These are phyloP conservation scores for Tolypocladium sp. DNA, from an alignment of 2,329 filamentous ascomycete genomes.

Conservation along the genomic window DNA sequence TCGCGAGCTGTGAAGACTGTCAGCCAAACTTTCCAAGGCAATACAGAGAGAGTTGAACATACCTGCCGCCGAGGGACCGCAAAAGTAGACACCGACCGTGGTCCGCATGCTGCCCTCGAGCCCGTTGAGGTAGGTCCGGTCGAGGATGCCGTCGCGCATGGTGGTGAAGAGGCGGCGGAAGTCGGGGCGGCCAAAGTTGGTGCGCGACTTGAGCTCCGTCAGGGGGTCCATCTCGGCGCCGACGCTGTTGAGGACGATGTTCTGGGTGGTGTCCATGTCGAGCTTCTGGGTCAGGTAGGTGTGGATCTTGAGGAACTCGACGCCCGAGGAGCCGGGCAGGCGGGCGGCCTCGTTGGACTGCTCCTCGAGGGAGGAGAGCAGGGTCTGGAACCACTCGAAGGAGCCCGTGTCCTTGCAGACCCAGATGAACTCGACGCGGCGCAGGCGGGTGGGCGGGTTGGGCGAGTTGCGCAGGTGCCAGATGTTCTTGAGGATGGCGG, in stretches of 20 bases:
- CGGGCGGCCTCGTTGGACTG: constrained; percentile 67
- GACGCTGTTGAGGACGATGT: constrained; percentile 94
- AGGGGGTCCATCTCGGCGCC: constrained; percentile 81
- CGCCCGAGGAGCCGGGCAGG: constrained; percentile 55
- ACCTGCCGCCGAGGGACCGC: constrained; percentile 70
- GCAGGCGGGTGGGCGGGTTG: constrained; percentile 80
- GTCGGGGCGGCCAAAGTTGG: constrained; percentile 91
- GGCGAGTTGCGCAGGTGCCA: constrained; percentile 90
- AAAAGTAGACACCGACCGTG: constrained; percentile 96
- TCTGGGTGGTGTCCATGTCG: constrained; percentile 85
- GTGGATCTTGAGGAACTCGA: constrained; percentile 93
- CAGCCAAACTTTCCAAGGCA: too few relatives aligned
- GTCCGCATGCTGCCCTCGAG: constrained; percentile 69
- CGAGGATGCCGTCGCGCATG: constrained; percentile 81
- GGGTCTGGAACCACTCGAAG: constrained; percentile 97
- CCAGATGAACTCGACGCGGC: constrained; percentile 98
- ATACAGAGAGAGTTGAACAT: constrained; percentile 21
- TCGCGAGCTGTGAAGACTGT: constrained; percentile 60
- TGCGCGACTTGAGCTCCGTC: constrained; percentile 81
- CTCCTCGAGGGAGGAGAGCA: constrained; percentile 81
- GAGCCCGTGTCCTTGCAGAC: constrained; percentile 91
- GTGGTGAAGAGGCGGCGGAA: constrained; percentile 70
- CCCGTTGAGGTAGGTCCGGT: constrained; percentile 77
- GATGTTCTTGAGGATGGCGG: constrained; percentile 88
- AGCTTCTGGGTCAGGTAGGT: constrained; percentile 93